phyloP scores from a whole-genome alignment of 176 grass and related monocot species.

The Tillandsia fasciculata region DNA sequence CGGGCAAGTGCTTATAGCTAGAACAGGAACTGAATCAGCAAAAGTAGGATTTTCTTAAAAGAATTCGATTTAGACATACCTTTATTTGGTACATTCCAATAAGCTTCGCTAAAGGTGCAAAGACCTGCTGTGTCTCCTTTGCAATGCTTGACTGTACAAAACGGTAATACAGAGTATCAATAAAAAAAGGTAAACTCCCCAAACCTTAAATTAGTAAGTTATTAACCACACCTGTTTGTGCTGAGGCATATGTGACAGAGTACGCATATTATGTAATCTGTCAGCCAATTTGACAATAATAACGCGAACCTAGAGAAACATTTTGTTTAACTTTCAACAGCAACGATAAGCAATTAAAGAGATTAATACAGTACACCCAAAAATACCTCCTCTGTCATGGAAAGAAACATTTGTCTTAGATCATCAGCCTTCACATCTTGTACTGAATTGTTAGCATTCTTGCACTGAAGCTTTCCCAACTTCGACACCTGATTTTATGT shows the following conservation, averaged over 20 bases:
- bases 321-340: constrained; percentile 11
- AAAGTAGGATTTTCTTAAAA: not conserved
- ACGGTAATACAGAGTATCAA: constrained; percentile 2
- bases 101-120: constrained; percentile 95
- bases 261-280: constrained; percentile 98
- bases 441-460: constrained; percentile 63
- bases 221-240: constrained; percentile 72
- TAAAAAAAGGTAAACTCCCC: not conserved
- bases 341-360: constrained; percentile 2
- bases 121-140: constrained; percentile 82
- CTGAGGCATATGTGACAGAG: constrained; percentile 89
- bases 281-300: constrained; percentile 98
- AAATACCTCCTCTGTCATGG: constrained; percentile 93
- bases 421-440: constrained; percentile 98
- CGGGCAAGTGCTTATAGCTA: no score
- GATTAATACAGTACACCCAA: constrained; percentile 8
- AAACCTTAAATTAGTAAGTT: constrained; percentile 2
- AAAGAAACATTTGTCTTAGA: constrained; percentile 98
- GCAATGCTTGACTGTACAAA: constrained; percentile 65
- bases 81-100: constrained; percentile 98
- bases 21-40: no score
- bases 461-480: constrained; percentile 87
- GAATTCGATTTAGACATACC: constrained; percentile 31
- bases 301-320: constrained; percentile 72
- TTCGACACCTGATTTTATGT: constrained; percentile 64